Evolutionary conservation across 108 stramenopile genomes (phyloP).

Genomic region (Chaetoceros muelleri): DNA sequence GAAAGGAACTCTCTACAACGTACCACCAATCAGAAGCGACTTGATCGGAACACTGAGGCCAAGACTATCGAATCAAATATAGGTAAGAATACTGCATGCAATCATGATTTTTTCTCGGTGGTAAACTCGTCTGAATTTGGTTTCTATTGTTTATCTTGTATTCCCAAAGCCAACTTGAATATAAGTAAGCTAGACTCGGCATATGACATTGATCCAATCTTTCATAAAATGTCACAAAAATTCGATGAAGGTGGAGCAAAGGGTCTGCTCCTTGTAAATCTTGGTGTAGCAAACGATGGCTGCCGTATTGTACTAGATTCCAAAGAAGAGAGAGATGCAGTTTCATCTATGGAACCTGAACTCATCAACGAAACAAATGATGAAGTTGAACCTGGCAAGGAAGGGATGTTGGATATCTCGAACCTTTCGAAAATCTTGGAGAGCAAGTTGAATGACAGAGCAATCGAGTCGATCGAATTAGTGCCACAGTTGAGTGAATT

Average conservation of each 20-base stretch:
- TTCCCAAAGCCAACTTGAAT: constrained; percentile 70
- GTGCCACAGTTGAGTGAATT: constrained; percentile 71
- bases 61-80: constrained; percentile 71
- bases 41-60: not conserved
- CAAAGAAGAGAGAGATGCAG: constrained; percentile 11
- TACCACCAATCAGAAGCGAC: not conserved
- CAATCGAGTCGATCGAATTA: constrained; percentile 38
- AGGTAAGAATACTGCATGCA: constrained; percentile 55
- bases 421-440: constrained; percentile 39
- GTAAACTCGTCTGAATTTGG: not conserved
- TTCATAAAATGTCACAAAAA: constrained; percentile 94
- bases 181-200: constrained; percentile 84
- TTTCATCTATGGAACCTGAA: constrained; percentile 12
- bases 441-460: constrained; percentile 16
- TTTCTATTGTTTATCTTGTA: not conserved
- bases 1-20: constrained; percentile 3
- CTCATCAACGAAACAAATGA: not conserved
- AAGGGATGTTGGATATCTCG: constrained; percentile 51
- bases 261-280: constrained; percentile 90
- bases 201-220: constrained; percentile 94
- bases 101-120: not conserved
- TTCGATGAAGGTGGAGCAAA: constrained; percentile 98
- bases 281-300: constrained; percentile 68
- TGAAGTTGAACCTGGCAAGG: constrained; percentile 5
- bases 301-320: constrained; percentile 91